phyloP scores from a whole-genome alignment of 108 stramenopile genomes.

The Skeletonema potamos region DNA sequence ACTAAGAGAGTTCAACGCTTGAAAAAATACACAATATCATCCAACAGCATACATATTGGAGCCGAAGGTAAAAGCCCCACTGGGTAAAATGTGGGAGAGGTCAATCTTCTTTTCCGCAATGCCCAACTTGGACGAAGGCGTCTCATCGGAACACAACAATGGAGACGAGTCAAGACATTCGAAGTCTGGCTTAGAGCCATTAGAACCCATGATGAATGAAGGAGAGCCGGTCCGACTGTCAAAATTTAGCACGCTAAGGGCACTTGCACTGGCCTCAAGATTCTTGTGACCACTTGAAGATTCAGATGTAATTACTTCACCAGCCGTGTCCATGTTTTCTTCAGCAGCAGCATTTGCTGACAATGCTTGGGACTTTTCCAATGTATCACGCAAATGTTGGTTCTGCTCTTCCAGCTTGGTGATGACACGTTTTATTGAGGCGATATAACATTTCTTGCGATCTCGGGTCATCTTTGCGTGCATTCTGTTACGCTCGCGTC shows the following conservation, averaged over 20 bases:
- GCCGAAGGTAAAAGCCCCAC: neutral
- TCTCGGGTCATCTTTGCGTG: conserved; percentile 95
- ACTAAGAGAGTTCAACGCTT: neutral
- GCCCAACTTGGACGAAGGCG: neutral
- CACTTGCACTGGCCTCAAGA: neutral
- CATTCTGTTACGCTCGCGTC: conserved; percentile 94
- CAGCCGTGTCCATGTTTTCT: neutral
- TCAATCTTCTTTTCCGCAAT: neutral
- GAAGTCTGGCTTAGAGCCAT: neutral
- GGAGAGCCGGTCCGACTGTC: neutral
- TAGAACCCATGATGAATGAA: neutral
- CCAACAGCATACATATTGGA: neutral
- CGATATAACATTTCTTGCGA: conserved; percentile 87
- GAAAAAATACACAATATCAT: neutral
- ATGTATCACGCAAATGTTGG: conserved; percentile 45
- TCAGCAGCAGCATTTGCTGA: neutral
- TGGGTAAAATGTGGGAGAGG: neutral
- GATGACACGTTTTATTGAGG: conserved; percentile 77
- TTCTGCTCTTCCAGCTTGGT: conserved; percentile 78
- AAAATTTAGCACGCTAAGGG: neutral
- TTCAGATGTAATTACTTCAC: neutral
- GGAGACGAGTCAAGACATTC: neutral
- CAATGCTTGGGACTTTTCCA: conserved; percentile 30
- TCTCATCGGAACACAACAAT: neutral
- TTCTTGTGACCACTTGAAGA: neutral